These are phyloP conservation scores for Mortierella sp. DNA, from an alignment of 371 early-diverging fungal species.

Conservation along the genomic window DNA sequence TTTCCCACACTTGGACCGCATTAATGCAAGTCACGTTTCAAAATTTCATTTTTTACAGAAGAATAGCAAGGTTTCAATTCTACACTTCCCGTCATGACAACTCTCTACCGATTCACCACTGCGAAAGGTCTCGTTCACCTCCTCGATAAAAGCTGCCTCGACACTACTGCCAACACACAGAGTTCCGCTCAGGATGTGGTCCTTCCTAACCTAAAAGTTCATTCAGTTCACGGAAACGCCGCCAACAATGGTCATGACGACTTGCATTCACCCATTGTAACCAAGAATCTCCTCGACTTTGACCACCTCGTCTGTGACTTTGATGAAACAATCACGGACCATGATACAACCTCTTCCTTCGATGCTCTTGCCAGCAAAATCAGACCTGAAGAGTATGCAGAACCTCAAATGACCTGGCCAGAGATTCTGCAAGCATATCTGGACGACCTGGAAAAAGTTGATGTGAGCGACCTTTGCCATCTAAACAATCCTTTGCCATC, in stretches of 20 bases:
- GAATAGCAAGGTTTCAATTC: neutral
- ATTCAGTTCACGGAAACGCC: constrained; percentile 18
- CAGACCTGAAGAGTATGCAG: constrained; percentile 15
- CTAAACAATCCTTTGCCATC: constrained; percentile 4
- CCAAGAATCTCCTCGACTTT: constrained; percentile 19
- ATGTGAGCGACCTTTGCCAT: constrained; percentile 35
- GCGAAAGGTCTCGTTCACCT: constrained; percentile 46
- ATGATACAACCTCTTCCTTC: constrained; percentile 52
- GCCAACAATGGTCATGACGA: constrained; percentile 12
- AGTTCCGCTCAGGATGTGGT: neutral
- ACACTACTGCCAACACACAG: neutral
- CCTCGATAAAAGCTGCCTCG: constrained; percentile 7
- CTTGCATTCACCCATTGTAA: neutral
- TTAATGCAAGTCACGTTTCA: too few relatives aligned
- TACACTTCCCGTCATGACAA: constrained; percentile 20
- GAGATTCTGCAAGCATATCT: constrained; percentile 51
- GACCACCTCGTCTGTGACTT: constrained; percentile 51
- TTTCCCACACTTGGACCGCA: neutral
- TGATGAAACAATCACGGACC: constrained; percentile 55
- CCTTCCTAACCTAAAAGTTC: constrained; percentile 9
- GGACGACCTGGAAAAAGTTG: constrained; percentile 45
- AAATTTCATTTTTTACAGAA: too few relatives aligned
- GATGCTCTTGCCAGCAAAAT: constrained; percentile 32
- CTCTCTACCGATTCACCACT: constrained; percentile 42
- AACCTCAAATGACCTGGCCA: constrained; percentile 39